phyloP scores from a whole-genome alignment of 1,284 basidiomycete species.

The Apiotrichum gracile region DNA sequence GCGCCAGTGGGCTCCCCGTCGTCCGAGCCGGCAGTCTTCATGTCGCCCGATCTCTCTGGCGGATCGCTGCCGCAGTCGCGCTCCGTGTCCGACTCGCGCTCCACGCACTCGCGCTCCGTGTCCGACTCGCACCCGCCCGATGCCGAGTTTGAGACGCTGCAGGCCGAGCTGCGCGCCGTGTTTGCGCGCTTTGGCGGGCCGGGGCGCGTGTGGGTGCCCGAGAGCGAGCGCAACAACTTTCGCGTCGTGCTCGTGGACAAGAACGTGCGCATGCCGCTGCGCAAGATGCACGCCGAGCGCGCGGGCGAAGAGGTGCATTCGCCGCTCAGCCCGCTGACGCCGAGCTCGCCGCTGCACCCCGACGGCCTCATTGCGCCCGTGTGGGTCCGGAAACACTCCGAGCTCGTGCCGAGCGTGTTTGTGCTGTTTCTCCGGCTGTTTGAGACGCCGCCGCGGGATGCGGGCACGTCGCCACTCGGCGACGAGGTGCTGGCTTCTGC shows the following conservation, averaged over 20 bases:
- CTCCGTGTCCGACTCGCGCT: not conserved
- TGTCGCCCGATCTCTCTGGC: not conserved
- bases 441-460: constrained; percentile 52
- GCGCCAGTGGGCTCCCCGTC: too few species aligned
- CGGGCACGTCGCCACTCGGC: not conserved
- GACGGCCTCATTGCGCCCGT: constrained; percentile 94
- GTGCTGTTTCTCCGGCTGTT: constrained; percentile 79
- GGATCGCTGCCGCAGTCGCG: not conserved
- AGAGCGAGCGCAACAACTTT: constrained; percentile 56
- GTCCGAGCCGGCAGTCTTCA: not conserved
- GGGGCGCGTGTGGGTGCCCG: constrained; percentile 44
- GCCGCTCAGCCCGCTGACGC: constrained; percentile 81
- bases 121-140: constrained; percentile 15
- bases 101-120: constrained; percentile 1
- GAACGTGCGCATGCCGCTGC: constrained; percentile 74
- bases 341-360: constrained; percentile 79
- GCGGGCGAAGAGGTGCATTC: constrained; percentile 57
- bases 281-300: constrained; percentile 54
- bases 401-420: constrained; percentile 84
- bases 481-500: constrained; percentile 18
- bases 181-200: constrained; percentile 58
- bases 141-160: constrained; percentile 52
- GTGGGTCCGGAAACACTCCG: constrained; percentile 92
- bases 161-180: constrained; percentile 56
- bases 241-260: constrained; percentile 76